Evolutionary conservation across 2,329 filamentous ascomycete genomes (phyloP).

Genomic region (Colletotrichum tropicicola): DNA sequence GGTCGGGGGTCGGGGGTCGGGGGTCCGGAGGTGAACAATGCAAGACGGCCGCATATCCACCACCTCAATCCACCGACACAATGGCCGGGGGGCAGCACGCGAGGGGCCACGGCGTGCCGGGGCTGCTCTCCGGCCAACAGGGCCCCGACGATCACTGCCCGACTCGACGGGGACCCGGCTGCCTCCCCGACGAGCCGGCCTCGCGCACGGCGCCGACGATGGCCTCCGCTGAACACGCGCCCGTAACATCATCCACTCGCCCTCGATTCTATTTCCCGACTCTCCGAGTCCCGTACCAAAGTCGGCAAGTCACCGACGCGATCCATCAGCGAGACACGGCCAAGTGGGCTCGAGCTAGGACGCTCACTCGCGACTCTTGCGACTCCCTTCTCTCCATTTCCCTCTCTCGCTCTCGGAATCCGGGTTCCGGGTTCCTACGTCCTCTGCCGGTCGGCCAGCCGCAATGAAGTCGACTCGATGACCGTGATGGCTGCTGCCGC

Average conservation of each 20-base stretch:
- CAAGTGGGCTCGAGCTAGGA: background rate
- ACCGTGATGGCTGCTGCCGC: no score
- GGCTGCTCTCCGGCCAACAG: background rate
- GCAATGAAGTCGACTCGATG: no score
- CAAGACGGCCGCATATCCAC: no score
- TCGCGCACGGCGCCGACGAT: background rate
- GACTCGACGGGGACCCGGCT: background rate
- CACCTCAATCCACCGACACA: background rate
- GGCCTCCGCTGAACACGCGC: background rate
- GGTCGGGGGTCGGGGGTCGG: no score
- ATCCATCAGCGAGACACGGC: background rate
- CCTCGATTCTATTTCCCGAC: constrained; percentile 7
- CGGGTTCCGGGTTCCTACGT: no score
- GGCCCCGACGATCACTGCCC: background rate
- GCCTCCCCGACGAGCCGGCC: background rate
- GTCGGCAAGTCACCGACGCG: background rate
- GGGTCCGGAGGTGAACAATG: no score
- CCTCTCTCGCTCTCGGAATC: no score
- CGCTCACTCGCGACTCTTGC: background rate
- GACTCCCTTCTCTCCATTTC: no score
- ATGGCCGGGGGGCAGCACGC: background rate
- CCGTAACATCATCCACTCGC: background rate
- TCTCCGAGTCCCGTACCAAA: background rate
- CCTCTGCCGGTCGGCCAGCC: no score
- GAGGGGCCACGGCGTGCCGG: background rate